Evolutionary conservation across 2,329 filamentous ascomycete genomes (phyloP), one percentile per base, ranked within the genome.

Genomic region (Botryotinia narcissicola): DNA sequence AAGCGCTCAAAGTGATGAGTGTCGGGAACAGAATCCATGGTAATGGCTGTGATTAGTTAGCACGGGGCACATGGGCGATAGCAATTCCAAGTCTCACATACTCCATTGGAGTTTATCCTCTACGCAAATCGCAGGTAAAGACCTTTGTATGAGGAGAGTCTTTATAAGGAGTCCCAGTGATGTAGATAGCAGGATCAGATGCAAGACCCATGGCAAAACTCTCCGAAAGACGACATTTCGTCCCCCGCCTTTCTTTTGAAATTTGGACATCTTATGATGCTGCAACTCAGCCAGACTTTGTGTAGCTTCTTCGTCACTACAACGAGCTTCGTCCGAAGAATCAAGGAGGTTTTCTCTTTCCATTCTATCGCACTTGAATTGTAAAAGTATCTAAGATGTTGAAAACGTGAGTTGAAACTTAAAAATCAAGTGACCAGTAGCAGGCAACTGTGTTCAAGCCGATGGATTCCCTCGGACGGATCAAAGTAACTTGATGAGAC

Each of bases 51-150:
- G 42, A 25, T 32, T 42, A 35, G 37, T 57, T 57, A 59, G n/a
- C 51, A 14, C 4, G 22, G 3, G 1, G 29, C n/a, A 29, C 29
- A 44, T 29, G 29, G 20, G 25, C 4, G 22, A 25, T 42, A 42
- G 66, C 32, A 69, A 22, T 25, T 18, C 16, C 20, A 69, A 59
- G 51, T n/a, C 20, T 10, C 35, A 72, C 60, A 32, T 66, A 72
- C 70, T 64, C 70, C 70, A 72, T 64, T 72, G 59, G 48, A 32
- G 42, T 51, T 35, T 61, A n/a, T 37, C 69, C 44, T 71, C 69
- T 54, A 71, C 37, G 46, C 69, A 71, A 63, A 25, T 61, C 9
- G 54, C 69, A 51, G 69, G 40, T n/a, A 71, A 57, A 40, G 69
- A 62, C n/a, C 35, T 71, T 48, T 46, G 51, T 22, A 71, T 71